Conservation (phyloP, 73 alveolate genomes). For the Halteria grandinella region DNA sequence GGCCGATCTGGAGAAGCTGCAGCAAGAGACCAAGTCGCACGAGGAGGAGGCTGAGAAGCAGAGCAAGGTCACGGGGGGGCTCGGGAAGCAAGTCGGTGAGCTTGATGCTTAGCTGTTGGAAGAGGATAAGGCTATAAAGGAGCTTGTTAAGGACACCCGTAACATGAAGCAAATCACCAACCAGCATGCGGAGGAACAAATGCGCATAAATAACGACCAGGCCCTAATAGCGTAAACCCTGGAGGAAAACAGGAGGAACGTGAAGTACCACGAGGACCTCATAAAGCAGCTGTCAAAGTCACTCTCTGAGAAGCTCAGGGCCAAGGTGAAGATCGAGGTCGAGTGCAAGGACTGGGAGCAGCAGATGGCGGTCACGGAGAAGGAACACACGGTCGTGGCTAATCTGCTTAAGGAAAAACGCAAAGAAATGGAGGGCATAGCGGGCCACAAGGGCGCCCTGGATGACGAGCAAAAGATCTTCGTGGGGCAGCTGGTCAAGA, state of each 20-base stretch:
- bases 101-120: constrained; percentile 51
- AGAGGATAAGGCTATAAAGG: constrained; percentile 45
- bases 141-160: constrained; percentile 58
- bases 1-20: constrained; percentile 51
- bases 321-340: constrained; percentile 70
- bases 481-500: constrained; percentile 73
- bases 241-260: constrained; percentile 46
- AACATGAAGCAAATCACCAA: constrained; percentile 55
- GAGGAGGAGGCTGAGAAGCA: constrained; percentile 51
- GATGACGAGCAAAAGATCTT: constrained; percentile 75
- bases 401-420: constrained; percentile 76
- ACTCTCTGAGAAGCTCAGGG: constrained; percentile 71
- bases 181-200: constrained; percentile 55
- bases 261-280: constrained; percentile 72
- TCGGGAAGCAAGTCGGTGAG: constrained; percentile 28
- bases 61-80: constrained; percentile 34
- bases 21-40: constrained; percentile 25
- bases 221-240: constrained; percentile 65
- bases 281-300: constrained; percentile 66
- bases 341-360: constrained; percentile 59
- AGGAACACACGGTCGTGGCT: constrained; percentile 43
- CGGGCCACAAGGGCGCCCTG: constrained; percentile 63
- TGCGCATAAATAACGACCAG: constrained; percentile 55
- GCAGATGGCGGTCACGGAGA: constrained; percentile 70
- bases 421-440: constrained; percentile 80